A percentile compares a stretch with the other conserved stretches of the same genome.
These are phyloP conservation scores for Linum tenue DNA, from an alignment of 345 rosid species.

Conservation along the genomic window DNA sequence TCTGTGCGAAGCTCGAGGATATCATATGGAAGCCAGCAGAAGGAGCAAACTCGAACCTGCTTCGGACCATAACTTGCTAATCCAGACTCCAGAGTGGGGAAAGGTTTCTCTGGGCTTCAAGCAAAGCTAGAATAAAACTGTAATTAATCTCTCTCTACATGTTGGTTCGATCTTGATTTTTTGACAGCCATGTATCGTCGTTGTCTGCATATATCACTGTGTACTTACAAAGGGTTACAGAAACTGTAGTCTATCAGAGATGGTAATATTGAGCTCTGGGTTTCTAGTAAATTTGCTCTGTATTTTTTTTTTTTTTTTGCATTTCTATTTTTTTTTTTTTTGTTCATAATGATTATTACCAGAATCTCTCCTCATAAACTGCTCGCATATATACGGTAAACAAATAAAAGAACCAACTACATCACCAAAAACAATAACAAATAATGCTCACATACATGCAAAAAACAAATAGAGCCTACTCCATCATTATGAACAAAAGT, in stretches of 20 bases:
- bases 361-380: too few relatives aligned
- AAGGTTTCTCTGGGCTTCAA: conserved; percentile 15
- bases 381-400: too few relatives aligned
- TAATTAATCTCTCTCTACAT: neutral
- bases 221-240: neutral
- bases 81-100: conserved; percentile 6
- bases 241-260: neutral
- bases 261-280: too few relatives aligned
- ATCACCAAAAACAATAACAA: too few relatives aligned
- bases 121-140: conserved; percentile 11
- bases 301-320: too few relatives aligned
- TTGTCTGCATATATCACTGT: neutral
- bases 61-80: conserved; percentile 41
- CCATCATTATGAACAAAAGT: too few relatives aligned
- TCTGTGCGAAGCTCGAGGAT: conserved; percentile 57
- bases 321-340: too few relatives aligned
- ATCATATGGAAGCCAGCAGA: conserved; percentile 72
- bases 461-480: too few relatives aligned
- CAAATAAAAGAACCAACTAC: too few relatives aligned
- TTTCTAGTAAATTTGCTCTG: too few relatives aligned
- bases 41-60: conserved; percentile 34
- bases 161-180: neutral
- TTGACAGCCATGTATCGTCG: neutral
- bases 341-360: too few relatives aligned
- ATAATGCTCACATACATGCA: too few relatives aligned